Evolutionary conservation across 2,329 filamentous ascomycete species (phyloP).

Genomic region (Hypoxylon sp.): DNA sequence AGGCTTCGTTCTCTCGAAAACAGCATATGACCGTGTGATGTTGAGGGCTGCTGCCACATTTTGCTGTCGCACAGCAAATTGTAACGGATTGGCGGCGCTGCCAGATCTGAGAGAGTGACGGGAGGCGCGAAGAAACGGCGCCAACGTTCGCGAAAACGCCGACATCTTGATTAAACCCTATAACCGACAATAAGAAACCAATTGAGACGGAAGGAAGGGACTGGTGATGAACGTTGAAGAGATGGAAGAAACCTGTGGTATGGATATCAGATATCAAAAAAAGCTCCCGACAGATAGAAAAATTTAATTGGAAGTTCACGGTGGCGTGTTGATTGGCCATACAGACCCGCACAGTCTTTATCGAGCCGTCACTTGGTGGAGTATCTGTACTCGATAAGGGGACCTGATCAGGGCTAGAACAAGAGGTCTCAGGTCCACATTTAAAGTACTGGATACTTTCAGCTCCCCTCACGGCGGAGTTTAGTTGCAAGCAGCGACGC

Average conservation of each 20-base stretch:
- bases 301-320: conserved; percentile 40
- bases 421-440: not conserved
- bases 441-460: conserved; percentile 17
- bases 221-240: conserved; percentile 28
- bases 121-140: conserved; percentile 85
- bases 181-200: conserved; percentile 29
- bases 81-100: conserved; percentile 80
- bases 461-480: conserved; percentile 14
- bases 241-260: conserved; percentile 19
- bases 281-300: conserved; percentile 37
- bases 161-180: conserved; percentile 72
- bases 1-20: conserved; percentile 91
- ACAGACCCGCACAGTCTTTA: conserved; percentile 21
- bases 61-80: conserved; percentile 74
- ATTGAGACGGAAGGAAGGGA: conserved; percentile 34
- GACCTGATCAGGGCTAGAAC: not conserved
- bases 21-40: conserved; percentile 74
- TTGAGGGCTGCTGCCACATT: conserved; percentile 74
- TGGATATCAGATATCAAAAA: conserved; percentile 35
- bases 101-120: conserved; percentile 78
- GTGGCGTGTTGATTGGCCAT: conserved; percentile 28
- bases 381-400: conserved; percentile 24
- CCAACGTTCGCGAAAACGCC: conserved; percentile 80
- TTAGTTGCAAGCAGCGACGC: conserved; percentile 17
- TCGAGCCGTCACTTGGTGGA: conserved; percentile 12